Evolutionary conservation across 106 monocot genomes (phyloP).

Genomic region (Iris macrosiphon): DNA sequence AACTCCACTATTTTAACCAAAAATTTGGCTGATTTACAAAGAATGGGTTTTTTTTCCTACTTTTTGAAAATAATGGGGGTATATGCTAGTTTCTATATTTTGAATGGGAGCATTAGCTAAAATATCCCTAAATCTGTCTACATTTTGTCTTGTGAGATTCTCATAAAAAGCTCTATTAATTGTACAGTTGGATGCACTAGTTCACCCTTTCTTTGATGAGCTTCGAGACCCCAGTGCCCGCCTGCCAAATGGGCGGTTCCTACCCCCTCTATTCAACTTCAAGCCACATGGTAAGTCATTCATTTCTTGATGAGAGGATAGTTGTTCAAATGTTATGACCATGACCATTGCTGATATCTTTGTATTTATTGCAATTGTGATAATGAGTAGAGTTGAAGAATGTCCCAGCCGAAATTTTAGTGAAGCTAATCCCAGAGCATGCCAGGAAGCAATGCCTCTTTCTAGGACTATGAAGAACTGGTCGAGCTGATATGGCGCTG

Average conservation of each 20-base stretch:
- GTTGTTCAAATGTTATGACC: too few relatives aligned
- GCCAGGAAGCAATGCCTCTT: slow-evolving; percentile 54
- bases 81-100: too few relatives aligned
- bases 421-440: slow-evolving; percentile 50
- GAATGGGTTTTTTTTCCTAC: too few relatives aligned
- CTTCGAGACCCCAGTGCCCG: slow-evolving; percentile 55
- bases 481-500: not conserved
- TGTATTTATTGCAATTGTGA: not conserved
- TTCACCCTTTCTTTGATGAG: slow-evolving; percentile 74
- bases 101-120: too few relatives aligned
- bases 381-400: slow-evolving; percentile 29
- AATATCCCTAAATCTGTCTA: too few relatives aligned
- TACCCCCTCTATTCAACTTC: slow-evolving; percentile 63
- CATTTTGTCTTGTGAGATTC: too few relatives aligned
- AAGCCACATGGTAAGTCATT: slow-evolving; percentile 34
- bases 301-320: slow-evolving; percentile 1
- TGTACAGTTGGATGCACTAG: slow-evolving; percentile 43
- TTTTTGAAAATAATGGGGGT: too few relatives aligned
- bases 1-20: too few relatives aligned
- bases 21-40: too few relatives aligned
- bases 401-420: slow-evolving; percentile 29
- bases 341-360: too few relatives aligned
- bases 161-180: too few relatives aligned
- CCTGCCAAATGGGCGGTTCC: slow-evolving; percentile 49
- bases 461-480: too few relatives aligned